Evolutionary conservation across 805 yeast species (phyloP).

Genomic region (Candida khao-thaluensis): DNA sequence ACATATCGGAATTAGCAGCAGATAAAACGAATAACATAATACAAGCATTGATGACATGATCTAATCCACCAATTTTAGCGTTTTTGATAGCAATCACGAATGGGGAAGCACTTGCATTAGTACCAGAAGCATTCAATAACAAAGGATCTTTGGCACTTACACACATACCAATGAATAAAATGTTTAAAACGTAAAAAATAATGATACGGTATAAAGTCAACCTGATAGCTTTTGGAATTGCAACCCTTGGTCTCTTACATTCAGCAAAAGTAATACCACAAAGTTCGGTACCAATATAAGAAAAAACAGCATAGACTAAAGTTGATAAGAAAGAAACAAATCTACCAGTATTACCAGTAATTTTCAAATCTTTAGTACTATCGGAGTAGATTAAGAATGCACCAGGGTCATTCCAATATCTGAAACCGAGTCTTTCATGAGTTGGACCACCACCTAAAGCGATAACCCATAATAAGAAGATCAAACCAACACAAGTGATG

Average conservation of each 20-base stretch:
- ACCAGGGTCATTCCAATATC: conserved; percentile 71
- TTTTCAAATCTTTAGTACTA: conserved; percentile 28
- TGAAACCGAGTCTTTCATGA: conserved; percentile 70
- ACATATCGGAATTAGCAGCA: conserved; percentile 78
- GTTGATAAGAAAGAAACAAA: conserved; percentile 63
- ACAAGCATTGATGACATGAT: conserved; percentile 75
- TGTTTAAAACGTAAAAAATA: conserved; percentile 60
- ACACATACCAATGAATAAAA: conserved; percentile 64
- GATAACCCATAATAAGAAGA: conserved; percentile 58
- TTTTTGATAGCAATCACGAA: conserved; percentile 77
- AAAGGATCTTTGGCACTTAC: conserved; percentile 58
- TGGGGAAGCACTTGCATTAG: conserved; percentile 74
- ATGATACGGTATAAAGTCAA: conserved; percentile 69
- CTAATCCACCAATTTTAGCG: conserved; percentile 63
- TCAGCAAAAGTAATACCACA: conserved; percentile 76
- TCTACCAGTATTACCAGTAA: conserved; percentile 49
- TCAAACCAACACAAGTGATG: conserved; percentile 62
- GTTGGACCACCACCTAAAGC: conserved; percentile 79
- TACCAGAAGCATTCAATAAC: conserved; percentile 51
- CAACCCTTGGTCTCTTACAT: conserved; percentile 60
- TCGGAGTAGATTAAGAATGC: conserved; percentile 55
- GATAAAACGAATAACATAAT: conserved; percentile 76
- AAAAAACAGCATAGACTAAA: conserved; percentile 64
- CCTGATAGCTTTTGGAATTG: conserved; percentile 70
- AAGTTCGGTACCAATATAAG: conserved; percentile 68